A percentile compares a stretch with the other conserved stretches of the same genome.
Conservation (phyloP, 2,329 filamentous ascomycete species). For the Chaetomium globosum region DNA sequence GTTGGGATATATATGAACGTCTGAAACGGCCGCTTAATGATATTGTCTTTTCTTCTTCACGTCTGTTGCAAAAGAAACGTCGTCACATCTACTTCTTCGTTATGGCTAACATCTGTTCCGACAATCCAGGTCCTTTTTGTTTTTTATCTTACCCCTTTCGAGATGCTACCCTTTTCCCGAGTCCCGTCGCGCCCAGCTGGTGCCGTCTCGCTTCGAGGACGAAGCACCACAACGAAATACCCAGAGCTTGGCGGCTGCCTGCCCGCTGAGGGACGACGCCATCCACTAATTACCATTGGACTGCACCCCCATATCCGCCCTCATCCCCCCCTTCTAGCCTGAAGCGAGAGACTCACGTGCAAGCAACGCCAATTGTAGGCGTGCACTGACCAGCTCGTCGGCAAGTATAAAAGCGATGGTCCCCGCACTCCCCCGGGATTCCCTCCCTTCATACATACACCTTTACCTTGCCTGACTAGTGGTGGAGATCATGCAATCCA, state of each 20-base stretch:
- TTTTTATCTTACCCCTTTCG: no score
- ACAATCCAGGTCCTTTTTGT: no score
- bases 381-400: background rate
- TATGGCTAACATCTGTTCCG: background rate
- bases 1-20: slow-evolving; percentile 8
- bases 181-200: no score
- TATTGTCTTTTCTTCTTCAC: slow-evolving; percentile 1
- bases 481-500: slow-evolving; percentile 4
- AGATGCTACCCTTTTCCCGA: no score
- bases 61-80: background rate
- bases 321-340: background rate
- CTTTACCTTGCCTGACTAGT: background rate
- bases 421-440: background rate
- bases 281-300: no score
- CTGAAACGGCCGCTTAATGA: slow-evolving; percentile 12
- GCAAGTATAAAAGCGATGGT: background rate
- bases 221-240: no score
- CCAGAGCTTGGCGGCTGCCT: background rate
- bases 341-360: background rate
- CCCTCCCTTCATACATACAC: background rate
- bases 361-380: background rate
- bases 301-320: background rate
- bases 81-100: no score
- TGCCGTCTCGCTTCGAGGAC: no score
- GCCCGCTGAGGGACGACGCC: background rate